Evolutionary conservation across 2,329 filamentous ascomycete species (phyloP), one percentile per base, ranked within the genome.

Genomic region (Pestalotiopsis sp.): DNA sequence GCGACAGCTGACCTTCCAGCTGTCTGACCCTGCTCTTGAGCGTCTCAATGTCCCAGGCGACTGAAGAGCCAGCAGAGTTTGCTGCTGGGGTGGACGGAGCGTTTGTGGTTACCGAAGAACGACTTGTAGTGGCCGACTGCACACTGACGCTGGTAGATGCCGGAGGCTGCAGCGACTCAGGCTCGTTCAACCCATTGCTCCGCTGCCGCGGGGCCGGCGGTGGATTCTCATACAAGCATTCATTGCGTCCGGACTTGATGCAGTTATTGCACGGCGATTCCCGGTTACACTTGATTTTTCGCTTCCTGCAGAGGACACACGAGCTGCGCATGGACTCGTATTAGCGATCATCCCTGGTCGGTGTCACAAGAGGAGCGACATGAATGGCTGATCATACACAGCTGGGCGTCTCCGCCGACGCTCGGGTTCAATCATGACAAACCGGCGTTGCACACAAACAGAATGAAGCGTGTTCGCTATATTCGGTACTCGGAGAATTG

Each of bases 271-370:
- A 91, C 0, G 89, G 89, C 9, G 76, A 78, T 69, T 85, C 84
- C 59, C 86, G 84, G 73, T 91, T 86, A 73, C 89, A 91, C 67
- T 84, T 82, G 68, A 90, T 85, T 75, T 91, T 91, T 39, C 88
- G 85, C 67, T 80, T 84, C 62, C 88, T 82, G 72, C 89, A 91
- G 45, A 84, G 73, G 62, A 75, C 70, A 70, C 84, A 86, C 23
- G 64, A 66, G 3, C 64, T 66, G 25, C 23, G 9, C 14, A 23
- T 23, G 17, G 9, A n/a, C 17, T 49, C 14, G 4, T 4, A 25
- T 41, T 27, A 55, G 36, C 9, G 20, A n/a, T 45, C 31, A 62
- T 27, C 31, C 45, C 20, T 52, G 45, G 17, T n/a, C 6, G 45
- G 41, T 7, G n/a, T 7, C 20, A 52, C 17, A 11, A 2, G 20